Evolutionary conservation across 192 early-diverging fungal genomes (phyloP).

Genomic region (Coemansia sp.): DNA sequence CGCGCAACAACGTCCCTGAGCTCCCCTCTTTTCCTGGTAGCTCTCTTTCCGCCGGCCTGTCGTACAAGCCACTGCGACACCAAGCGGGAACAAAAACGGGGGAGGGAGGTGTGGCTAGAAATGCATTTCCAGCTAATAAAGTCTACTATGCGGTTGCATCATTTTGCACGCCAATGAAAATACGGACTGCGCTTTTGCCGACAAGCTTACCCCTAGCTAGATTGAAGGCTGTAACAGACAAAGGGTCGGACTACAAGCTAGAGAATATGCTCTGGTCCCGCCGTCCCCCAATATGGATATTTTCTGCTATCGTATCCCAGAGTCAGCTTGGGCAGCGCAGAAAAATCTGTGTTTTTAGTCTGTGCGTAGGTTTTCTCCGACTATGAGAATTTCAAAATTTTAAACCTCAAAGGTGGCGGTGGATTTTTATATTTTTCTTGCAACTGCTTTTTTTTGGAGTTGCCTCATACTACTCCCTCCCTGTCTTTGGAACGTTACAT

Average conservation of each 20-base stretch:
- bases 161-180: slow-evolving; percentile 4
- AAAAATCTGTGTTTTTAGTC: too few species aligned
- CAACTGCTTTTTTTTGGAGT: slow-evolving; percentile 1
- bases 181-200: too few species aligned
- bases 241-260: too few species aligned
- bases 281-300: too few species aligned
- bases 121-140: background rate
- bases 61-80: slow-evolving; percentile 5
- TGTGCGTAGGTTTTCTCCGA: too few species aligned
- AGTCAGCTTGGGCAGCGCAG: too few species aligned
- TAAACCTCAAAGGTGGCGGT: background rate
- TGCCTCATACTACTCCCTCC: background rate
- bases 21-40: background rate
- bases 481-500: background rate
- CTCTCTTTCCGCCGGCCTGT: background rate
- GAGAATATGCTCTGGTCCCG: too few species aligned
- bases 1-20: background rate
- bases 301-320: too few species aligned
- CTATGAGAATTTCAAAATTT: too few species aligned
- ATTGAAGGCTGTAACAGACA: too few species aligned
- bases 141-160: slow-evolving; percentile 1
- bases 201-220: too few species aligned
- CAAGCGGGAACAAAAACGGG: background rate
- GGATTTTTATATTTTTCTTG: too few species aligned
- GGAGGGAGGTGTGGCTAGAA: slow-evolving; percentile 6